These are phyloP conservation scores for Deakozyma indianensis DNA, from an alignment of 805 yeast genomes.

Conservation along the genomic window DNA sequence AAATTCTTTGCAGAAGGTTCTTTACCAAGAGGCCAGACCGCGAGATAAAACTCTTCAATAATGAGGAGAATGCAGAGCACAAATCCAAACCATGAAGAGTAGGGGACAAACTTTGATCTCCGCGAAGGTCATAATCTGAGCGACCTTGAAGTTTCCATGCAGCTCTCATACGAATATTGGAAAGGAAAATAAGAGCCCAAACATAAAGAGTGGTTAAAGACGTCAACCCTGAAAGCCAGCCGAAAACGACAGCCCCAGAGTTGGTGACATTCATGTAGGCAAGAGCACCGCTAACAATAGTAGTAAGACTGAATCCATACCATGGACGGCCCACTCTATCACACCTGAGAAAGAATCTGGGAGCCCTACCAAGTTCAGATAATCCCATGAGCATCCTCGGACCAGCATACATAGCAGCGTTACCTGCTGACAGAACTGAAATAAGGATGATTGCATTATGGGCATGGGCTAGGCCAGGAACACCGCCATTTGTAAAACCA, in stretches of 20 bases:
- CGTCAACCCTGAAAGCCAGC: conserved; percentile 23
- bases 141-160: conserved; percentile 27
- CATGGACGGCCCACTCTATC: conserved; percentile 58
- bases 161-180: conserved; percentile 34
- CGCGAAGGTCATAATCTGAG: conserved; percentile 33
- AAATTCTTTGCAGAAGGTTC: conserved; percentile 15
- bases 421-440: conserved; percentile 66
- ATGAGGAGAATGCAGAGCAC: conserved; percentile 36
- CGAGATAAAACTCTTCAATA: conserved; percentile 55
- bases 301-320: neutral
- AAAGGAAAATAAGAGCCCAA: conserved; percentile 37
- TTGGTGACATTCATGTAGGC: conserved; percentile 58
- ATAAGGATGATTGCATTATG: conserved; percentile 60
- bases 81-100: conserved; percentile 28
- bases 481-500: conserved; percentile 54
- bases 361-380: conserved; percentile 62
- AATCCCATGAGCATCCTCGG: conserved; percentile 63
- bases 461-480: conserved; percentile 50
- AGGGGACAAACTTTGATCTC: conserved; percentile 3
- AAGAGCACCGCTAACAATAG: conserved; percentile 19
- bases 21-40: conserved; percentile 40
- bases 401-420: conserved; percentile 64
- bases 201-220: conserved; percentile 35
- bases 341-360: conserved; percentile 48
- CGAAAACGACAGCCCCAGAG: conserved; percentile 42